Evolutionary conservation across 108 stramenopile genomes (phyloP).

Genomic region (Cyclotella kingstonii): DNA sequence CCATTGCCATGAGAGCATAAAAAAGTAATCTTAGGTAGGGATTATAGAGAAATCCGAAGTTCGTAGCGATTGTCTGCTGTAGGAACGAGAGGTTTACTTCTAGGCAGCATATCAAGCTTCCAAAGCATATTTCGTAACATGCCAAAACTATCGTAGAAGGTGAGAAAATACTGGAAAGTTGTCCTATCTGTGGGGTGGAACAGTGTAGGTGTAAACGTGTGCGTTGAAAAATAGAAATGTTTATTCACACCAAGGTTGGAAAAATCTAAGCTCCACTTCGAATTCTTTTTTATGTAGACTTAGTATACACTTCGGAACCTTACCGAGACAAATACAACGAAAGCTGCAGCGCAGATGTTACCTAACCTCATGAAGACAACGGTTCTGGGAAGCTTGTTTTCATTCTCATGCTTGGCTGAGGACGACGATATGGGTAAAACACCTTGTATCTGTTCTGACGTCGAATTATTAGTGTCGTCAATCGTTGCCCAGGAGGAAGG

Average conservation of each 20-base stretch:
- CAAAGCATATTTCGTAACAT: conserved; percentile 38
- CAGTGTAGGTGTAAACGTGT: neutral
- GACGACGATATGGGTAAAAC: too few relatives aligned
- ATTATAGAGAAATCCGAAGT: conserved; percentile 85
- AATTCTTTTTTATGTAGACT: neutral
- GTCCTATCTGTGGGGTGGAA: conserved; percentile 4
- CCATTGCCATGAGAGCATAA: conserved; percentile 68
- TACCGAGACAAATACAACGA: conserved; percentile 21
- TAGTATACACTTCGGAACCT: neutral
- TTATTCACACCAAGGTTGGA: neutral
- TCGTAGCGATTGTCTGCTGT: conserved; percentile 67
- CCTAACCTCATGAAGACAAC: conserved; percentile 26
- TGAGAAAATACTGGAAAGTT: conserved; percentile 24
- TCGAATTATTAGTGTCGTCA: conserved; percentile 3
- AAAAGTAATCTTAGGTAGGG: conserved; percentile 71
- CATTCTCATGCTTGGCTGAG: neutral
- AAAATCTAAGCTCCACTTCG: too few relatives aligned
- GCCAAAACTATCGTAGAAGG: conserved; percentile 35
- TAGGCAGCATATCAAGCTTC: conserved; percentile 34
- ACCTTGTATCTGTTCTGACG: neutral
- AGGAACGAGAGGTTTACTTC: conserved; percentile 47
- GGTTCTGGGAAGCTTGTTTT: conserved; percentile 7
- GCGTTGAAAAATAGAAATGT: neutral
- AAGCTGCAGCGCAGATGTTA: conserved; percentile 14
- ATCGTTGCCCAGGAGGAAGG: conserved; percentile 27